A percentile compares a stretch with the other conserved stretches of the same genome.
These are phyloP conservation scores for Pestalotiopsis sp. DNA, from an alignment of 2,329 filamentous ascomycete species.

Conservation along the genomic window DNA sequence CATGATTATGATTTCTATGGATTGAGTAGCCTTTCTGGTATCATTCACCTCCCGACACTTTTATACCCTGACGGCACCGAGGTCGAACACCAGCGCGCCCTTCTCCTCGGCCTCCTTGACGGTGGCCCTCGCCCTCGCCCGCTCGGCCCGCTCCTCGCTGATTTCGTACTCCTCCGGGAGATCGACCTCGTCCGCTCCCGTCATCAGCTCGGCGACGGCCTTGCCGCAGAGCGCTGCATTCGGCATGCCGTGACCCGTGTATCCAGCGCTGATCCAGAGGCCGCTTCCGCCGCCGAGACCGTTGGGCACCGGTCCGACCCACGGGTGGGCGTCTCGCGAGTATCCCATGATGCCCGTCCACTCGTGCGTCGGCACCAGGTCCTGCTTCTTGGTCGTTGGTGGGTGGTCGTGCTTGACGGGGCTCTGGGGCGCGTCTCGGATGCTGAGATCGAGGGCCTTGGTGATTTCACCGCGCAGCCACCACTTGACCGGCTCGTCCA, in stretches of 20 bases:
- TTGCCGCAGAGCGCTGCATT: constrained; percentile 67
- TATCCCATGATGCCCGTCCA: constrained; percentile 86
- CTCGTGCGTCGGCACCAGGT: constrained; percentile 56
- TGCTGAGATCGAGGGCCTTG: constrained; percentile 40
- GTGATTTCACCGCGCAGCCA: constrained; percentile 53
- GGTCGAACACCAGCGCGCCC: constrained; percentile 12
- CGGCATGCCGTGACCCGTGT: constrained; percentile 77
- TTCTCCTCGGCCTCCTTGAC: constrained; percentile 12
- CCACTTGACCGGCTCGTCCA: constrained; percentile 55
- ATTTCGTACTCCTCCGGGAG: constrained; percentile 44
- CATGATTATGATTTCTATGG: neutral
- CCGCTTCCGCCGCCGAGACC: constrained; percentile 51
- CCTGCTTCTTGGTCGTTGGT: constrained; percentile 27
- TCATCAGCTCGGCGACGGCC: constrained; percentile 61
- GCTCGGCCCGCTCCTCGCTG: constrained; percentile 30
- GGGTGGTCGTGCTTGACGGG: neutral
- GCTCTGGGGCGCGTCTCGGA: constrained; percentile 14
- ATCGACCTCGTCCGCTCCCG: constrained; percentile 37
- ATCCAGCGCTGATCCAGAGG: constrained; percentile 65
- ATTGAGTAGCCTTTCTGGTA: neutral
- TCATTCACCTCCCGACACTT: neutral
- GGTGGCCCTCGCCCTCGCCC: constrained; percentile 19
- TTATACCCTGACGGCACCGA: neutral
- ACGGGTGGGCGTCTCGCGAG: constrained; percentile 65
- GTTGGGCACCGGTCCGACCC: constrained; percentile 67